Evolutionary conservation across 2,329 filamentous ascomycete species (phyloP).

Genomic region (Phoma sp.): DNA sequence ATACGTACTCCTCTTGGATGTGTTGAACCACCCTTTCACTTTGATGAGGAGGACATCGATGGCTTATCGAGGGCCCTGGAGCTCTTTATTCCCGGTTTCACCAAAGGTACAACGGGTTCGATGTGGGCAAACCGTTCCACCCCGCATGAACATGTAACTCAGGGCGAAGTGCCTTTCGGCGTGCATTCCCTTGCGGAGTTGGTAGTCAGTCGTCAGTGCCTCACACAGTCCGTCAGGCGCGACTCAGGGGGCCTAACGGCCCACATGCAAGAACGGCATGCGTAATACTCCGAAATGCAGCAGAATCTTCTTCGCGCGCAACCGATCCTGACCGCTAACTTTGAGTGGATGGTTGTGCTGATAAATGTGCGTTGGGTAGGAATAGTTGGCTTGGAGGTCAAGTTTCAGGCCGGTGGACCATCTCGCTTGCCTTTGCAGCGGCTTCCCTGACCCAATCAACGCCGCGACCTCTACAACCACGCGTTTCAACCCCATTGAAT

Average conservation of each 20-base stretch:
- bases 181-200: conserved; percentile 3
- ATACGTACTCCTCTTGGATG: not conserved
- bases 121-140: not conserved
- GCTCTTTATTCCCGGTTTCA: conserved; percentile 7
- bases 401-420: conserved; percentile 16
- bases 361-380: conserved; percentile 9
- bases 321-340: not conserved
- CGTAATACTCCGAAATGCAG: not conserved
- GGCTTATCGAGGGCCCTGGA: not conserved
- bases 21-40: not conserved
- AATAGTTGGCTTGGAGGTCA: conserved; percentile 3
- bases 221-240: not conserved
- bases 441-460: conserved; percentile 14
- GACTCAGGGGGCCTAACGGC: not conserved
- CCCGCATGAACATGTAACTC: not conserved
- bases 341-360: conserved; percentile 4
- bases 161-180: not conserved
- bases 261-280: not conserved
- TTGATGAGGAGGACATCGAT: not conserved
- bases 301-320: conserved; percentile 1
- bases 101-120: not conserved
- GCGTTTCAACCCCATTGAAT: conserved; percentile 24
- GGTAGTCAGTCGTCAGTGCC: not conserved
- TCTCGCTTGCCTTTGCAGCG: conserved; percentile 9
- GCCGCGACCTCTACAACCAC: conserved; percentile 16